Evolutionary conservation across 176 grass and related monocot genomes (phyloP), one percentile per base, ranked within the genome.

Genomic region (Triticum dicoccoides): DNA sequence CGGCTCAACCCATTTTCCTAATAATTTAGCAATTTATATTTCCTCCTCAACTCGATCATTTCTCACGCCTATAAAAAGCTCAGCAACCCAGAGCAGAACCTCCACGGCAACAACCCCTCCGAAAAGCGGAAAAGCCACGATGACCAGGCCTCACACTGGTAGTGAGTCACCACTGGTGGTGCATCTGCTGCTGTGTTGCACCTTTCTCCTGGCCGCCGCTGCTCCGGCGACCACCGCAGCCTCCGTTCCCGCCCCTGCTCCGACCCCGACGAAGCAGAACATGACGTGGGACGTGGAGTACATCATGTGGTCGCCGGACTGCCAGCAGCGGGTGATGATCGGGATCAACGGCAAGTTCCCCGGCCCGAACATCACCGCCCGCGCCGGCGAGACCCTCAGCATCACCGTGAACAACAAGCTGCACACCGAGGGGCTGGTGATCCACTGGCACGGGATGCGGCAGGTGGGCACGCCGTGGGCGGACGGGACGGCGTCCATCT

Each of bases 401-500:
- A 27, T 88, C 23, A 33, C 65, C 27, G 73, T 88, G 4, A 88
- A 58, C 25, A 88, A 88, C 80, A 78, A 5, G 3, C 65, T 88
- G 4, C 73, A 88, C 35, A 88, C 87, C 1, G 74, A 88, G 65
- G 87, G 81, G 0, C 20, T 88, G 10, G 87, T 88, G 4, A 52
- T 88, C 87, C 87, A 88, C 30, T 88, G 87, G 87, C 87, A 88
- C 39, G 87, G 87, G 1, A 83, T 88, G 9, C 83, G 5, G 34
- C 87, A 88, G 51, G 84, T 73, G 4, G 81, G 81, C 23, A 83
- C 81, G 52, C 81, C 81, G 35, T 83, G 81, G 81, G 81, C 81
- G 23, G 81, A 83, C 15, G 81, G 81, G 23, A 83, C 81, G 34
- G 81, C 81, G 15, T 73, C 81, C 33, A 83, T 83, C 70, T 83